Evolutionary conservation across 1,284 basidiomycete species (phyloP).

Genomic region (Leccinum pachyderme): DNA sequence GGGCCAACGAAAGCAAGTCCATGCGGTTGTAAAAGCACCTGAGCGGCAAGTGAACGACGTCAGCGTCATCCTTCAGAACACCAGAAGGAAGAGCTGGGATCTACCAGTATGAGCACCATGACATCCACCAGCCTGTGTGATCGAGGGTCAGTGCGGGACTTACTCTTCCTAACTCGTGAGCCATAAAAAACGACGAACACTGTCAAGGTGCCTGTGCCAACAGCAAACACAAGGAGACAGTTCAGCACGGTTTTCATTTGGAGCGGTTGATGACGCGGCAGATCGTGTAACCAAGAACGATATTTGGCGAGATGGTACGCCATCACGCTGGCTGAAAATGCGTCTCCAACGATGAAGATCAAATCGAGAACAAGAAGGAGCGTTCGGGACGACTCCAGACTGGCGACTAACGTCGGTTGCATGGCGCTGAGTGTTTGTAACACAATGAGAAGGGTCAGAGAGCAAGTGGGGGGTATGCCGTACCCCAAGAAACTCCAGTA

Average conservation of each 20-base stretch:
- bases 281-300: conserved; percentile 5
- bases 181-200: not conserved
- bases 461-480: not conserved
- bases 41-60: not conserved
- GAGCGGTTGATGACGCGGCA: not conserved
- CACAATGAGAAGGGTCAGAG: not conserved
- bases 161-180: not conserved
- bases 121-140: not conserved
- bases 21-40: not conserved
- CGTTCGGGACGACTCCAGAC: conserved; percentile 1
- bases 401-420: conserved; percentile 15
- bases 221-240: conserved; percentile 23
- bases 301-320: conserved; percentile 24
- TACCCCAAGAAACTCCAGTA: conserved; percentile 20
- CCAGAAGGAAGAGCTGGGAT: not conserved
- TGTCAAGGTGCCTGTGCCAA: conserved; percentile 29
- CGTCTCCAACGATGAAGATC: conserved; percentile 27
- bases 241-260: conserved; percentile 25
- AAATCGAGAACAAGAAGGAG: conserved; percentile 23
- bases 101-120: not conserved
- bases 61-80: not conserved
- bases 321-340: conserved; percentile 23
- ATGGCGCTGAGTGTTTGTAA: not conserved
- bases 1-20: not conserved
- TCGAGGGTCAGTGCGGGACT: not conserved